Base-by-base conservation (phyloP, 768 basidiomycete species). In the Ephemerocybe angulata region DNA sequence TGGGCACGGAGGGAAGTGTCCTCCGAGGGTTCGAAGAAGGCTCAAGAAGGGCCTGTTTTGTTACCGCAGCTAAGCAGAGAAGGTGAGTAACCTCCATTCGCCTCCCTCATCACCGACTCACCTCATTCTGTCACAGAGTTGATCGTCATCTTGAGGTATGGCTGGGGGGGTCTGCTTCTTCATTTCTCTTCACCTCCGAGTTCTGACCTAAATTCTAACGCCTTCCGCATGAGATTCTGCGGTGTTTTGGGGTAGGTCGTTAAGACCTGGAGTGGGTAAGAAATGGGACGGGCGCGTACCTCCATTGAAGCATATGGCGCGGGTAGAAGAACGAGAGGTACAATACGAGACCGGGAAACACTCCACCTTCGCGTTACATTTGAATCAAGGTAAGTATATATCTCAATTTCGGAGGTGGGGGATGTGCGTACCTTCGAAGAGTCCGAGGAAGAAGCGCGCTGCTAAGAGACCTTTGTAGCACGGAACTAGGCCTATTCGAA, bases 281-380 rank as follows among this genome's bases (percentile, higher is more conserved):
- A 58, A 38, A 46, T 49, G 44, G 50, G 15, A 12, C 22, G 13
- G 12, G n/a, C 22, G 57, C 72, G 55, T 28, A 73, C 77, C 78
- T 69, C 79, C 80, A 64, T 64, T 80, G 72, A 65, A 85, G 61
- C 58, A 72, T 60, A 62, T 76, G 64, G 69, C 81, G 74, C 25
- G 80, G 80, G 54, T 81, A 81, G 62, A 79, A 84, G 57, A 73
- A 77, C 6, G 83, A 84, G 4, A 83, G 70, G 57, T 83, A 83
- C 3, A 84, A 70, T 17, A 82, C 76, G 15, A 83, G 72, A 8
- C 83, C 82, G 31, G 83, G 81, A 61, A 80, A 79, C 8, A 85
- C 73, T 35, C 83, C 83, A 51, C 80, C 80, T 82, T n/a, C n/a
- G n/a, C n/a, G n/a, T n/a, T n/a, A n/a, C n/a, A 50, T 48, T n/a